Conservation (phyloP, 495 filamentous ascomycete species). For the Aspergillus haitiensis region DNA sequence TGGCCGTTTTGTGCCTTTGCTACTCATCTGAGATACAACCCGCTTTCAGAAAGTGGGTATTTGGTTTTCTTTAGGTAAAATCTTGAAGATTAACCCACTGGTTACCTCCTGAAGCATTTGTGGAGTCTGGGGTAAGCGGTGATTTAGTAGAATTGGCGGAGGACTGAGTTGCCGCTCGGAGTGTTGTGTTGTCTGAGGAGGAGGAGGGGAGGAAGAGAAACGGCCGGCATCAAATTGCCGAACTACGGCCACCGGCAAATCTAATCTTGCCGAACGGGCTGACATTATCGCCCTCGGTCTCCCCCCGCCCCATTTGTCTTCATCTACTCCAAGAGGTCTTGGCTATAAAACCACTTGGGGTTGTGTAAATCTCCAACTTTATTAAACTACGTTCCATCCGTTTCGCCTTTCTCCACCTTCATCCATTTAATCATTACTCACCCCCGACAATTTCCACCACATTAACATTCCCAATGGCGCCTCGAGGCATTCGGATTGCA, state of each 20-base stretch:
- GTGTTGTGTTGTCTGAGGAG: background rate
- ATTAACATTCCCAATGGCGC: constrained; percentile 8
- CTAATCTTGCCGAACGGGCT: background rate
- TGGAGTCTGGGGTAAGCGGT: constrained; percentile 14
- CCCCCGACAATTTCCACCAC: background rate
- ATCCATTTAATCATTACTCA: background rate
- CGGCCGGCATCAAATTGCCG: background rate
- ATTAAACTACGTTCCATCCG: too few species aligned
- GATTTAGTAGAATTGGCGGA: background rate
- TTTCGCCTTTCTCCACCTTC: background rate
- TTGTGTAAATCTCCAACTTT: background rate
- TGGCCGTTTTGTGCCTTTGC: constrained; percentile 4
- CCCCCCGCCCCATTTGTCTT: background rate
- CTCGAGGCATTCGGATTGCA: constrained; percentile 19
- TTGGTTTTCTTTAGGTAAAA: background rate
- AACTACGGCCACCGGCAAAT: background rate
- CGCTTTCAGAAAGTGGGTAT: background rate
- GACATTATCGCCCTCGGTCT: background rate
- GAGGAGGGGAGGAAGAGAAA: background rate
- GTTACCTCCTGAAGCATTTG: constrained; percentile 3
- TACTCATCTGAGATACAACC: constrained; percentile 1
- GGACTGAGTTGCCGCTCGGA: constrained; percentile 13
- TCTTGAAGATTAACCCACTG: background rate
- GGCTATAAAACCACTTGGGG: background rate
- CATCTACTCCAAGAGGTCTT: background rate